Evolutionary conservation across 78 protist species (phyloP).

Genomic region (Dictyostelium intermedium): DNA sequence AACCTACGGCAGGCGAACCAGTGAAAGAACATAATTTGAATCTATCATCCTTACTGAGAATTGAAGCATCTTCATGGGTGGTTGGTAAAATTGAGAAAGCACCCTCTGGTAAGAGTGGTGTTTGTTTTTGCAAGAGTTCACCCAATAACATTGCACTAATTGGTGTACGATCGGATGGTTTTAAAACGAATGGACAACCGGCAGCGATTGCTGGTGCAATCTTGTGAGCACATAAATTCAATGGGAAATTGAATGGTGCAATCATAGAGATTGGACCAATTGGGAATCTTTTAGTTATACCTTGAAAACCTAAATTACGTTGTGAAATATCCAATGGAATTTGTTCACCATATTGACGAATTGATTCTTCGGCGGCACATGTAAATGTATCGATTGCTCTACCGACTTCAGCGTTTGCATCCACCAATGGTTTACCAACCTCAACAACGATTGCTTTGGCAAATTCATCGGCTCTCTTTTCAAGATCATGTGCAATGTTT

Average conservation of each 20-base stretch:
- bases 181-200: slow-evolving; percentile 87
- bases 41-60: slow-evolving; percentile 63
- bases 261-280: slow-evolving; percentile 84
- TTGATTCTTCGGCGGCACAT: slow-evolving; percentile 78
- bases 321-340: slow-evolving; percentile 73
- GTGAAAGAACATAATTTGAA: slow-evolving; percentile 85
- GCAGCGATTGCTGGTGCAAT: slow-evolving; percentile 88
- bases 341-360: slow-evolving; percentile 68
- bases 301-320: slow-evolving; percentile 56
- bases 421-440: slow-evolving; percentile 78
- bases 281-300: slow-evolving; percentile 81
- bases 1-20: slow-evolving; percentile 79
- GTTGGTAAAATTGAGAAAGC: slow-evolving; percentile 84
- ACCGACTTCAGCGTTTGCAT: slow-evolving; percentile 76
- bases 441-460: slow-evolving; percentile 76
- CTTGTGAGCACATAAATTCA: slow-evolving; percentile 88
- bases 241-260: slow-evolving; percentile 89
- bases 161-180: slow-evolving; percentile 87
- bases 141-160: slow-evolving; percentile 81
- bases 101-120: slow-evolving; percentile 61
- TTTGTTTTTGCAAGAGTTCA: slow-evolving; percentile 58
- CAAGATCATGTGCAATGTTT: slow-evolving; percentile 40
- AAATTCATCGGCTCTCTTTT: slow-evolving; percentile 63
- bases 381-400: slow-evolving; percentile 84
- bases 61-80: slow-evolving; percentile 38